Evolutionary conservation across 495 filamentous ascomycete species (phyloP), one percentile per base, ranked within the genome.

Genomic region (Mycothermus thermophilus): DNA sequence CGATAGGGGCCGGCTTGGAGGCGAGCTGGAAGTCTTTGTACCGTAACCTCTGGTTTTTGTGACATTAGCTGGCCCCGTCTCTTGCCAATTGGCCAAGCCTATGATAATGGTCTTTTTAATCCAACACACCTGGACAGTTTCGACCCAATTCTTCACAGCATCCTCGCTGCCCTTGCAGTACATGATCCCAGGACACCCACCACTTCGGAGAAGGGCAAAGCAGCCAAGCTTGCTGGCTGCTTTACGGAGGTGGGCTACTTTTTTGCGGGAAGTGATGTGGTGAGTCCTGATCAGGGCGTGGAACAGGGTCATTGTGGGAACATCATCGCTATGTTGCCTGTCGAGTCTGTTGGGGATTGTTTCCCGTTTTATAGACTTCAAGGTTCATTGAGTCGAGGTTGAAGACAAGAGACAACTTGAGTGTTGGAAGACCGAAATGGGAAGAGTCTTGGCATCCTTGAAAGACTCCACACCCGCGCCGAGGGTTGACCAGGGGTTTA

Each of bases 181-280:
- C 77, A 86, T 83, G 41, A 85, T 77, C 7, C 79, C 81, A 0
- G 80, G 80, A 28, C 65, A 71, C 3, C 73, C 70, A 3, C 79
- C 77, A 32, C 65, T 75, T 19, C 79, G 69, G 2, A 83, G 62
- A 9, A 85, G 65, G 3, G 74, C 77, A 21, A 64, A 67, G 48
- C 74, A 69, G 39, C 63, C 51, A 43, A 66, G 55, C 10, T 64
- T 54, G 25, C 66, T 57, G 3, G 80, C 75, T 3, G 77, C 74
- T 34, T 74, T 71, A 46, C 71, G 73, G 14, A 85, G 60, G 9
- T 67, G 65, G 8, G 69, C 64, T 12, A 86, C 69, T 51, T 86
- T 86, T 38, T 81, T 82, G 30, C 80, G 79, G 8, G 79, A 83
- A 17, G 79, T 83, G 52, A 86, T 85, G 58, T 85, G 80, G 50